Conservation (phyloP, 1,139 yeast species). For the Hanseniaspora sp. region DNA sequence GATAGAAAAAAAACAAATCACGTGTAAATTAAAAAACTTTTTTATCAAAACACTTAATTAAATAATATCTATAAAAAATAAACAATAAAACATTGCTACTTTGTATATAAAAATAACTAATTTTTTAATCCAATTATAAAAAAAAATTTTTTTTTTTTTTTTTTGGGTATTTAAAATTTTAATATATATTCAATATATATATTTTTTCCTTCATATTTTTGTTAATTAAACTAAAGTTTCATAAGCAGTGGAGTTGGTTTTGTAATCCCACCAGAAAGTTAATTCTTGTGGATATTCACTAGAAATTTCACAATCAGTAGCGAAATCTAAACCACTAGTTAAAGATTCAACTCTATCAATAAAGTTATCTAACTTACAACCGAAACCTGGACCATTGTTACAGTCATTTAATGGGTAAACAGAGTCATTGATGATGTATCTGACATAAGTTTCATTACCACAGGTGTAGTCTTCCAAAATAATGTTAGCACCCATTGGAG, state of each 20-base stretch:
- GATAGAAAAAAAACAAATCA: too few species aligned
- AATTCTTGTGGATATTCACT: slow-evolving; percentile 17
- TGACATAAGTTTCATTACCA: slow-evolving; percentile 34
- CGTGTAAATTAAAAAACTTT: too few species aligned
- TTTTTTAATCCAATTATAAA: too few species aligned
- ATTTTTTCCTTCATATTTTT: too few species aligned
- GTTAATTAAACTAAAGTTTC: background rate
- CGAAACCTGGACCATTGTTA: slow-evolving; percentile 50
- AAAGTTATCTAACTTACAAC: slow-evolving; percentile 40
- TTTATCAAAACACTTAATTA: too few species aligned
- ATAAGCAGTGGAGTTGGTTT: slow-evolving; percentile 17
- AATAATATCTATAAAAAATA: too few species aligned
- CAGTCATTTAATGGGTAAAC: slow-evolving; percentile 47
- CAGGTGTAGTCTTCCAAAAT: slow-evolving; percentile 43
- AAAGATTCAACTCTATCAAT: slow-evolving; percentile 31
- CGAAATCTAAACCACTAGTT: slow-evolving; percentile 30
- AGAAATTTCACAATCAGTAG: slow-evolving; percentile 31
- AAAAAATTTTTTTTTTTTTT: too few species aligned
- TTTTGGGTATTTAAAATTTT: too few species aligned
- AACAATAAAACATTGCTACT: too few species aligned
- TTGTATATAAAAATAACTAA: too few species aligned
- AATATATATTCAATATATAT: too few species aligned
- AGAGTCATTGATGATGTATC: slow-evolving; percentile 49
- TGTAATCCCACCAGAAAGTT: slow-evolving; percentile 28
- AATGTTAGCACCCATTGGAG: slow-evolving; percentile 51